Percentiles rank a stretch among this genome's conserved stretches.
Evolutionary conservation across 495 filamentous ascomycete genomes (phyloP).

Genomic region (Pseudomonodictys pantanalensis): DNA sequence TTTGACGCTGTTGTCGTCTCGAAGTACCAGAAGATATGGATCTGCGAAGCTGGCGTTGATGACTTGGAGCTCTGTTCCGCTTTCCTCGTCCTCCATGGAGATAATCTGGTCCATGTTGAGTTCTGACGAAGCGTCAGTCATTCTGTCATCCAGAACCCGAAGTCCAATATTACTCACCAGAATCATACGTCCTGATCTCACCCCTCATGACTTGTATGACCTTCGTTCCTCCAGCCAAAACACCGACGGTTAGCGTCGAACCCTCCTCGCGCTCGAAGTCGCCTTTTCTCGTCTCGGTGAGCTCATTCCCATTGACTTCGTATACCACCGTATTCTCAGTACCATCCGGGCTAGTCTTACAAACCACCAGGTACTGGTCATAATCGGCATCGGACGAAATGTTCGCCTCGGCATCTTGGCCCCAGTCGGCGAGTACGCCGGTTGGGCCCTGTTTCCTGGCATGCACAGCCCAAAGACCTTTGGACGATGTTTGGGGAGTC

Average conservation of each 20-base stretch:
- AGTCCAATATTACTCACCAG: conserved; percentile 55
- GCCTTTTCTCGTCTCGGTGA: conserved; percentile 64
- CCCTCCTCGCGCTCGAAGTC: conserved; percentile 90
- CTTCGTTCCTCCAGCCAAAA: conserved; percentile 67
- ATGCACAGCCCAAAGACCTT: conserved; percentile 62
- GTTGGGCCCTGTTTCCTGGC: conserved; percentile 58
- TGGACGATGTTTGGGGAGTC: conserved; percentile 59
- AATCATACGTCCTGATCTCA: conserved; percentile 84
- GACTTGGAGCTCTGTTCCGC: conserved; percentile 67
- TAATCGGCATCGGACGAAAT: conserved; percentile 50
- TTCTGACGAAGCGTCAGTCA: conserved; percentile 50
- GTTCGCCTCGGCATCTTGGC: conserved; percentile 43
- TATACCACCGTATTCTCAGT: conserved; percentile 58
- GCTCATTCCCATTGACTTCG: conserved; percentile 56
- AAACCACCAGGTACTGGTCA: conserved; percentile 68
- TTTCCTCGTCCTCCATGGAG: conserved; percentile 84
- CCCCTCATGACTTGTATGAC: conserved; percentile 81
- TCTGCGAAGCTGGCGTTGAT: conserved; percentile 81
- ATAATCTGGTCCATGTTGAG: conserved; percentile 84
- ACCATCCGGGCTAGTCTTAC: conserved; percentile 55
- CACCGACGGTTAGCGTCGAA: conserved; percentile 75
- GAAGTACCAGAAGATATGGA: conserved; percentile 79
- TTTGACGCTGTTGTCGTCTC: conserved; percentile 74
- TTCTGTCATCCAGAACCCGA: neutral
- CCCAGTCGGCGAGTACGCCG: conserved; percentile 51